Conservation (phyloP, 2,329 filamentous ascomycete species). For the Apiospora sp. region DNA sequence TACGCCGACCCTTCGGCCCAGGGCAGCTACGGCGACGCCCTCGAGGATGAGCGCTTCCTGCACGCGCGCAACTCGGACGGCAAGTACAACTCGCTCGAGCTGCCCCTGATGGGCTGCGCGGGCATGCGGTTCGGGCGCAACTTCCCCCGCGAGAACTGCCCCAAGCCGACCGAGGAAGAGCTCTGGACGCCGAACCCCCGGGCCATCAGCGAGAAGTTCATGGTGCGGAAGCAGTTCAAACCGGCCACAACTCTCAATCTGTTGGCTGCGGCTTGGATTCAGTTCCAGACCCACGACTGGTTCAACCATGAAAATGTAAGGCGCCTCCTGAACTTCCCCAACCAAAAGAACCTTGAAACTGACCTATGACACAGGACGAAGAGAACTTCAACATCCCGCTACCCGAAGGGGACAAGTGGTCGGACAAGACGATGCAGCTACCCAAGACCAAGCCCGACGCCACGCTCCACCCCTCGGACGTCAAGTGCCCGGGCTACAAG, state of each 20-base stretch:
- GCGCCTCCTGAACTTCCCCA: neutral
- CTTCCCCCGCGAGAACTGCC: constrained; percentile 46
- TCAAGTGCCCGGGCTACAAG: constrained; percentile 48
- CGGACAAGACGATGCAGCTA: constrained; percentile 45
- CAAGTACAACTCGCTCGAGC: constrained; percentile 49
- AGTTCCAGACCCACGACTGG: constrained; percentile 57
- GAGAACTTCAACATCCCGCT: constrained; percentile 45
- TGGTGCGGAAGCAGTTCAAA: constrained; percentile 52
- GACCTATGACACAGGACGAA: constrained; percentile 34
- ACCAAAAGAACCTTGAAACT: neutral
- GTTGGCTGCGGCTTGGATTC: constrained; percentile 57
- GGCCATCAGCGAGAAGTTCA: constrained; percentile 50
- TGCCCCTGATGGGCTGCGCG: constrained; percentile 53
- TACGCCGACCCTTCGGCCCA: constrained; percentile 48
- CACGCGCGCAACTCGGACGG: constrained; percentile 52
- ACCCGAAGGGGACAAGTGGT: constrained; percentile 45
- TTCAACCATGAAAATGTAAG: constrained; percentile 41
- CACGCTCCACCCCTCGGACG: constrained; percentile 45
- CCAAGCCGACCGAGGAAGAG: constrained; percentile 49
- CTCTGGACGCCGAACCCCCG: constrained; percentile 53
- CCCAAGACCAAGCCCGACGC: constrained; percentile 45
- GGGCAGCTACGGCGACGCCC: constrained; percentile 42
- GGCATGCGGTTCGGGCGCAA: constrained; percentile 56
- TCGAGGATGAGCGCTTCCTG: constrained; percentile 43
- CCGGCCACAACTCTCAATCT: constrained; percentile 55